Percentiles rank a stretch among this genome's conserved stretches.
phyloP scores from a whole-genome alignment of 2,329 filamentous ascomycete species.

The Fusarium concolor region DNA sequence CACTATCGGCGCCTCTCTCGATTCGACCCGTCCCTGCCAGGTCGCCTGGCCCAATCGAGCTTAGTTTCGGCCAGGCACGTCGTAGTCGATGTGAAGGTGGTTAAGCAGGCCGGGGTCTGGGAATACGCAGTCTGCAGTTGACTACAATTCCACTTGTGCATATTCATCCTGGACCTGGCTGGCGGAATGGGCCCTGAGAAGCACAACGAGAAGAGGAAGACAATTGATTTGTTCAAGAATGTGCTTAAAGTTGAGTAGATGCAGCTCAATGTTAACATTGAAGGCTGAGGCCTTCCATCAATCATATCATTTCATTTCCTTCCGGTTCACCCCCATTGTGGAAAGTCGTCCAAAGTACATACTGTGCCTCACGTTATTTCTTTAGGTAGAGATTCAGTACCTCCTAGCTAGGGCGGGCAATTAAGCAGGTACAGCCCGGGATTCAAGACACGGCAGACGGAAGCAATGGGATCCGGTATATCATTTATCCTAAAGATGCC shows the following conservation, averaged over 20 bases:
- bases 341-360: background rate
- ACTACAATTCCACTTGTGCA: conserved; percentile 18
- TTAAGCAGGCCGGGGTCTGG: conserved; percentile 21
- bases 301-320: background rate
- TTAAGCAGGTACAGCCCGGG: background rate
- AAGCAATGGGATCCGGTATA: background rate
- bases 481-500: background rate
- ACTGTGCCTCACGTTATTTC: no score
- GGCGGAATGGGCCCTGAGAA: conserved; percentile 19
- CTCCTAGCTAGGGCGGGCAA: no score
- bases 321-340: background rate
- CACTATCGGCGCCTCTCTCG: conserved; percentile 33
- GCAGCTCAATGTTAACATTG: conserved; percentile 25
- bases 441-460: background rate
- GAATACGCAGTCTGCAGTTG: conserved; percentile 8
- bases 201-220: conserved; percentile 19
- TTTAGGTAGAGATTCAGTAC: no score
- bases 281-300: conserved; percentile 21
- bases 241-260: conserved; percentile 30
- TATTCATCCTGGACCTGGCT: conserved; percentile 21
- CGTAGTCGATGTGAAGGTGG: conserved; percentile 34
- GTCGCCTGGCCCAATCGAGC: conserved; percentile 31
- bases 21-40: conserved; percentile 36
- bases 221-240: conserved; percentile 35
- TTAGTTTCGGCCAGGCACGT: conserved; percentile 20